phyloP scores from a whole-genome alignment of 257 asterid species.

The Solanum chiquidenum region DNA sequence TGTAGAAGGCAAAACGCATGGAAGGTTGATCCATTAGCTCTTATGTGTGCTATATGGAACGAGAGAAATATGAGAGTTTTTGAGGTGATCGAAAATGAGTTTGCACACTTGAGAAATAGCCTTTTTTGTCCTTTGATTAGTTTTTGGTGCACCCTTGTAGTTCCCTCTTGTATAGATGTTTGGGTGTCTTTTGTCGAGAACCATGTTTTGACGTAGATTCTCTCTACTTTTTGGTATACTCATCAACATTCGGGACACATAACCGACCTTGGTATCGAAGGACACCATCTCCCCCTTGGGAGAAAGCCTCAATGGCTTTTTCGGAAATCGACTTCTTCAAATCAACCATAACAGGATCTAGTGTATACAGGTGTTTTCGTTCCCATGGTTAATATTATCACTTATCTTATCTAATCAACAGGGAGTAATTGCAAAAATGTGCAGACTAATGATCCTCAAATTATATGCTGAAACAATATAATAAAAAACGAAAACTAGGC shows the following conservation, averaged over 20 bases:
- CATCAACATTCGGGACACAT: background rate
- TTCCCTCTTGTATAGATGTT: background rate
- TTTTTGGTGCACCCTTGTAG: background rate
- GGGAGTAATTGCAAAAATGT: background rate
- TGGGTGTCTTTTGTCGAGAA: background rate
- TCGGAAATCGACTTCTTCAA: background rate
- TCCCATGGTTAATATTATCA: background rate
- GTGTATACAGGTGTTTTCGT: background rate
- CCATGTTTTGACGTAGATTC: background rate
- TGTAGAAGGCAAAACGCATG: background rate
- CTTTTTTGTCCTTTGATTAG: background rate
- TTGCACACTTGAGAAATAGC: background rate
- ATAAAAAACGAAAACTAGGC: background rate
- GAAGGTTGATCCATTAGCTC: background rate
- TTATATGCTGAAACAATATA: background rate
- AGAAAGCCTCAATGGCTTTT: background rate
- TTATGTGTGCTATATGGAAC: background rate
- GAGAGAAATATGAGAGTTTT: background rate
- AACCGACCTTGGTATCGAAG: background rate
- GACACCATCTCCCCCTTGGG: background rate
- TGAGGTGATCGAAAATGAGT: background rate
- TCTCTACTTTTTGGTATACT: background rate
- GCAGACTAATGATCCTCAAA: constrained; percentile 2
- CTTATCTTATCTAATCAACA: background rate
- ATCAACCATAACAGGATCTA: background rate